Evolutionary conservation across 352 stramenopile species (phyloP).

Genomic region (Phytophthora crassamura): DNA sequence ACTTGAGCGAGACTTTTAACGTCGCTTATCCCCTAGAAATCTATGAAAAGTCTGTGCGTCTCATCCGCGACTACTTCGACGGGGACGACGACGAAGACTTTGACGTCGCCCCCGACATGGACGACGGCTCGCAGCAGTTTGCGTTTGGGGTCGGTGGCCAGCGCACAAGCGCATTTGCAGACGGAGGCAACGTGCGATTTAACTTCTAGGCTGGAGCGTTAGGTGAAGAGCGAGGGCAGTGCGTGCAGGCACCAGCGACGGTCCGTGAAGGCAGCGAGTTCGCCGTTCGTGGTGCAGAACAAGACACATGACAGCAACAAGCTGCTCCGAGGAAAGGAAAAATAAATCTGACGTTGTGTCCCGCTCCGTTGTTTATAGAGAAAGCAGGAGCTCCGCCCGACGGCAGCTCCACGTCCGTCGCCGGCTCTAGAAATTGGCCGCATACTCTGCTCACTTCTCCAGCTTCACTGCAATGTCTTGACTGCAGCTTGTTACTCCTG

Average conservation of each 20-base stretch:
- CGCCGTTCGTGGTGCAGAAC: neutral
- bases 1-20: too few relatives aligned
- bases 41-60: slow-evolving; percentile 94
- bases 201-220: slow-evolving; percentile 36
- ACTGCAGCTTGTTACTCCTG: slow-evolving; percentile 54
- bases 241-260: neutral
- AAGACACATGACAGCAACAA: slow-evolving; percentile 1
- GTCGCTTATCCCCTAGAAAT: too few relatives aligned
- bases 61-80: slow-evolving; percentile 98
- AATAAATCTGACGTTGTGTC: slow-evolving; percentile 36
- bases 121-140: slow-evolving; percentile 63
- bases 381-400: slow-evolving; percentile 7
- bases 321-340: slow-evolving; percentile 17
- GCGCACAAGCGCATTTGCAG: slow-evolving; percentile 13
- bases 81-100: slow-evolving; percentile 97
- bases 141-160: slow-evolving; percentile 57
- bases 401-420: neutral
- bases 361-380: slow-evolving; percentile 24
- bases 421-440: slow-evolving; percentile 21
- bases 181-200: slow-evolving; percentile 27
- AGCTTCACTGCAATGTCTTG: neutral
- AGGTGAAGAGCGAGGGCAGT: slow-evolving; percentile 13
- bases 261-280: too few relatives aligned
- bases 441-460: slow-evolving; percentile 9
- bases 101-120: slow-evolving; percentile 60